Conservation (phyloP, 345 rosid genomes). For the Odontarrhena argentea region DNA sequence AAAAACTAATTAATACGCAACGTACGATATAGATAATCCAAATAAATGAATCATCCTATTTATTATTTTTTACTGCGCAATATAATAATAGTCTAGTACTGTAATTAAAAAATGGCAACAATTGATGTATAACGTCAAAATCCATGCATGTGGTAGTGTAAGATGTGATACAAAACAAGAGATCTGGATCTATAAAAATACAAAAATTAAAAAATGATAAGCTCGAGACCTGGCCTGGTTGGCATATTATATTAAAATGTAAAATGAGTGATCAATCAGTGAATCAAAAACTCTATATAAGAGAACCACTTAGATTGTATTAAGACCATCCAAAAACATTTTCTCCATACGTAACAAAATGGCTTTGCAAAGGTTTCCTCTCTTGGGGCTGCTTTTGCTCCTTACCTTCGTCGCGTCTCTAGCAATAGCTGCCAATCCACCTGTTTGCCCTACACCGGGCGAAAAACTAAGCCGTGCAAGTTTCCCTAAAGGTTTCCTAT, state of each 20-base stretch:
- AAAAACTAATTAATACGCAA: too few relatives aligned
- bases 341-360: not conserved
- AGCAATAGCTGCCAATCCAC: slow-evolving; percentile 22
- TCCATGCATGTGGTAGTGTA: slow-evolving; percentile 8
- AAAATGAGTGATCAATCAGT: not conserved
- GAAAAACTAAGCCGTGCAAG: slow-evolving; percentile 33
- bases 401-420: slow-evolving; percentile 13
- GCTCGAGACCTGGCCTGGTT: not conserved
- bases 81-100: too few relatives aligned
- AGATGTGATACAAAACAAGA: not conserved
- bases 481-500: slow-evolving; percentile 35
- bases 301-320: not conserved
- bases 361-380: slow-evolving; percentile 31
- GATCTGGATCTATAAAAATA: not conserved
- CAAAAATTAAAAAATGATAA: not conserved
- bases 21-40: too few relatives aligned
- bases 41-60: too few relatives aligned
- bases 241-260: not conserved
- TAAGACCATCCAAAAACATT: not conserved
- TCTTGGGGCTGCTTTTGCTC: slow-evolving; percentile 29
- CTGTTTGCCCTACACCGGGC: slow-evolving; percentile 28
- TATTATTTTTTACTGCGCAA: too few relatives aligned
- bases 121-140: not conserved
- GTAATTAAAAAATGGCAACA: too few relatives aligned
- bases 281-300: slow-evolving; percentile 1